Evolutionary conservation across 106 monocot species (phyloP), one percentile per base, ranked within the genome.

Genomic region (Apostasia shenzhenica): DNA sequence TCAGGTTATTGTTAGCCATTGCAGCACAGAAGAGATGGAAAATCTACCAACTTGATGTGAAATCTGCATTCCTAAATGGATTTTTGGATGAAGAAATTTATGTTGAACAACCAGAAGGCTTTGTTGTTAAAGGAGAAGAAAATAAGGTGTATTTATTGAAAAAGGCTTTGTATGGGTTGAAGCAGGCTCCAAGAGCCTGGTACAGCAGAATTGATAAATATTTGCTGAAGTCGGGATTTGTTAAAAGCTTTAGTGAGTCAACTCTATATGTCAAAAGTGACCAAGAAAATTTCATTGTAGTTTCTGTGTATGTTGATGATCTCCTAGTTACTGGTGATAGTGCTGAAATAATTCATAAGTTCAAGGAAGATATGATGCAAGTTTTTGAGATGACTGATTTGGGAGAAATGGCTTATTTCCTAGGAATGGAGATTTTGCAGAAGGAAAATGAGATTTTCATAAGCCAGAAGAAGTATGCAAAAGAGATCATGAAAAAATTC

Each of bases 351-450:
- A 43, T 61, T 1, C 8, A 61, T 1, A 9, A 61, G 9, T 61
- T 61, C 40, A 61, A 61, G 13, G 5, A 57, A 39, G 10, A 60
- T n/a, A 40, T 60, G 60, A 60, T 60, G 60, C 9, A 57, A n/a
- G n/a, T 4, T 4, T 57, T 12, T 14, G 52, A 52, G 11, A 52
- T 52, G 52, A 2, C 11, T 55, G 55, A 55, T 55, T 1, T 55
- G 8, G 12, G 60, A 40, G 1, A 39, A 7, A 1, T 60, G 1
- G 3, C 1, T 40, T 8, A 60, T 13, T 57, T 60, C 14, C 38
- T 39, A 0, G 60, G 7, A 7, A 60, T 60, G 38, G 40, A 60
- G 38, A 60, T 41, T 40, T 39, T 39, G 4, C 6, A 60, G 40
- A 39, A 8, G 3, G 4, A 60, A 60, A 10, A 39, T 41, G 60